These are phyloP conservation scores for Stephania japonica DNA, from an alignment of 164 flowering plant species.

Conservation along the genomic window DNA sequence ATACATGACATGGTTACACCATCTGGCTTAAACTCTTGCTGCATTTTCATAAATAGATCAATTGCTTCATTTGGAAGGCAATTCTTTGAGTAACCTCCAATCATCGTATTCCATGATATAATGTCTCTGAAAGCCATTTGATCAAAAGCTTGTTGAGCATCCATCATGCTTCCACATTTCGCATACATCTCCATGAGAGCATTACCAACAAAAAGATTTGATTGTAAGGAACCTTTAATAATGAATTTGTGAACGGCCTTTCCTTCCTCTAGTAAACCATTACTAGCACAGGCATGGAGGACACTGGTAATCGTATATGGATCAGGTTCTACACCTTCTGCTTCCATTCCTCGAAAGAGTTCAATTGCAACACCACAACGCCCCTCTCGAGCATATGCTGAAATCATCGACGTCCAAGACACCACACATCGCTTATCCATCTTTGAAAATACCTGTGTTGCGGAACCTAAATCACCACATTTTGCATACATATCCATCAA, in stretches of 20 bases:
- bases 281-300: constrained; percentile 13
- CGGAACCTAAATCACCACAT: constrained; percentile 16
- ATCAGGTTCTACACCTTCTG: constrained; percentile 16
- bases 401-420: constrained; percentile 16
- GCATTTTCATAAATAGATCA: constrained; percentile 13
- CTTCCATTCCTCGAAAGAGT: constrained; percentile 13
- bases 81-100: constrained; percentile 19
- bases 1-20: constrained; percentile 11
- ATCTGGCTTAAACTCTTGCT: constrained; percentile 9
- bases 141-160: constrained; percentile 13
- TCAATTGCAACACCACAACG: constrained; percentile 10
- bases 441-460: constrained; percentile 8
- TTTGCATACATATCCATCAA: constrained; percentile 18
- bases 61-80: constrained; percentile 15
- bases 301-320: constrained; percentile 10
- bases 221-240: constrained; percentile 3
- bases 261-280: constrained; percentile 14
- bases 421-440: constrained; percentile 15
- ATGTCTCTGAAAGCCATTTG: constrained; percentile 11
- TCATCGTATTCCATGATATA: constrained; percentile 18
- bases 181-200: constrained; percentile 18
- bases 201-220: constrained; percentile 13
- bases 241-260: constrained; percentile 15
- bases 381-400: constrained; percentile 17
- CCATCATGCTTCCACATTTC: constrained; percentile 14